Base-by-base conservation (phyloP, 2,329 filamentous ascomycete species). In the Westerdykella ornata region DNA sequence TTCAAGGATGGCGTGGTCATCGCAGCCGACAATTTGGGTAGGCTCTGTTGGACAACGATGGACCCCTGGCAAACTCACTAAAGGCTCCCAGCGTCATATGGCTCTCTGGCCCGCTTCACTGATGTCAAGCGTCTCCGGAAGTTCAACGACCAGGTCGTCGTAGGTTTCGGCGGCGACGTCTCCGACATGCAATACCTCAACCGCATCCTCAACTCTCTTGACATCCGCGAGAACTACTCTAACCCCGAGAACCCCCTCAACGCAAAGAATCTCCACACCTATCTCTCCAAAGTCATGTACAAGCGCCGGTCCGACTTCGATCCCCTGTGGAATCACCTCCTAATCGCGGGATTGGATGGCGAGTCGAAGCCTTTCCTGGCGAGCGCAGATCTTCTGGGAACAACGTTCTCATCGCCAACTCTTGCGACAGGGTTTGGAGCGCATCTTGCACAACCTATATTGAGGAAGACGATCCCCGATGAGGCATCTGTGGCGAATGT, bases 131-230 rank as follows among this genome's bases (percentile, higher is more conserved):
- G 92, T 63, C 83, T 98, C 54, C 88, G 88, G 58, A 78, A 81
- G 57, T 97, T 97, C 70, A 87, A 88, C 70, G 76, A 82, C 52
- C 80, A 82, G 51, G 82, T 88, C 20, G 79, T 97, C 46, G 77
- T 98, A 62, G 92, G 92, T 59, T 94, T 97, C 72, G 88, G 88
- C 67, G 92, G 92, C 67, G 92, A 98, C 73, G 84, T 98, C 57
- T 94, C 87, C 51, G 92, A 98, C 74, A 97, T 98, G 92, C 92
- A 98, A 75, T 94, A 94, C 74, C 81, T 98, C 54, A 85, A 95
- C 78, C 83, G 92, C 56, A 81, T 95, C 61, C 83, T 98, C 56
- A 83, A 78, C 62, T 84, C 86, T 49, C 84, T 97, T 57, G 81
- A 85, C 65, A 88, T 94, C 68, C 78, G 84, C 66, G 89, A 97